Conservation (phyloP, 352 stramenopile species). For the Pythium monospermum region DNA sequence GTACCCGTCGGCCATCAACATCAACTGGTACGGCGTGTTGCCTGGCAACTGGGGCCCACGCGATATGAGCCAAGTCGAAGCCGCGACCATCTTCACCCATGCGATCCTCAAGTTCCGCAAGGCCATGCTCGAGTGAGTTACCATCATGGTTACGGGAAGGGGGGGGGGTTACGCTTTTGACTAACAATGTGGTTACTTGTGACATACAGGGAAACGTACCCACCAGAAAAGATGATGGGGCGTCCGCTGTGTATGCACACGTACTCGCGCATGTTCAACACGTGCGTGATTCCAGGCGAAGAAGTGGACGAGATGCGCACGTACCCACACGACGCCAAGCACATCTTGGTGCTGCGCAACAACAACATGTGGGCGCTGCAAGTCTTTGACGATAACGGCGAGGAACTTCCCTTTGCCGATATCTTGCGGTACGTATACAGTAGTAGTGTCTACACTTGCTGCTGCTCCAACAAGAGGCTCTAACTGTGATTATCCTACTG, state of each 20-base stretch:
- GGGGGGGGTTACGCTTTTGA: not conserved
- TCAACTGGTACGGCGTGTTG: conserved; percentile 98
- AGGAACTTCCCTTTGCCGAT: conserved; percentile 66
- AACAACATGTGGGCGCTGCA: conserved; percentile 87
- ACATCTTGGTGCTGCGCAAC: conserved; percentile 92
- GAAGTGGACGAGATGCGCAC: conserved; percentile 80
- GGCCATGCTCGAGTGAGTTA: conserved; percentile 76
- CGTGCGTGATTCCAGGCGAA: conserved; percentile 92
- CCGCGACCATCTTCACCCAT: conserved; percentile 80
- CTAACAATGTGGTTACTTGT: not conserved
- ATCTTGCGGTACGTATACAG: conserved; percentile 45
- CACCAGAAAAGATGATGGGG: conserved; percentile 91
- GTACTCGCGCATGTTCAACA: conserved; percentile 96
- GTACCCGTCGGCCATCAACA: conserved; percentile 95
- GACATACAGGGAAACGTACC: conserved; percentile 77
- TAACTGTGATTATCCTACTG: not conserved
- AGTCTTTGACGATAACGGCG: conserved; percentile 70
- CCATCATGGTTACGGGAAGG: not conserved
- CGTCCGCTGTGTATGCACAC: conserved; percentile 92
- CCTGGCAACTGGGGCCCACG: conserved; percentile 88
- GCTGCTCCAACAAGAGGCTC: not conserved
- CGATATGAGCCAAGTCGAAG: conserved; percentile 90
- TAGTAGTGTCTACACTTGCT: not conserved
- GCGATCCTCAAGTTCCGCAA: conserved; percentile 91
- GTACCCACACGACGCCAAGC: conserved; percentile 88